Percentiles rank a stretch among this genome's conserved stretches.
Evolutionary conservation across 345 rosid species (phyloP).

Genomic region (Populus nigra): DNA sequence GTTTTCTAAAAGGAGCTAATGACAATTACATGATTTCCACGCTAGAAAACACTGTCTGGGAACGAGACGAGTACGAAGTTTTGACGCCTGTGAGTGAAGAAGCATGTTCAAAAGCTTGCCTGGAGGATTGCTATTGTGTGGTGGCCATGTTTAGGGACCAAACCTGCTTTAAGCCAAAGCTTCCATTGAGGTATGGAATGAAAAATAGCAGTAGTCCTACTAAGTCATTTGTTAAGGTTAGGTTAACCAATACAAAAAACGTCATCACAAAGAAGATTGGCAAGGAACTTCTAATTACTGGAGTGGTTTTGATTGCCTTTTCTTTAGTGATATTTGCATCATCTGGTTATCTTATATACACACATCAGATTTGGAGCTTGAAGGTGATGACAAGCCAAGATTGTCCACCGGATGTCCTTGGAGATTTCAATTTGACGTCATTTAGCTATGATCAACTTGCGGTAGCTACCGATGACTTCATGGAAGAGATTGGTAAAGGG

Average conservation of each 20-base stretch:
- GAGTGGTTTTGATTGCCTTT: slow-evolving; percentile 7
- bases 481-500: neutral
- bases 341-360: neutral
- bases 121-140: no score
- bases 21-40: no score
- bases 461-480: neutral
- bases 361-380: no score
- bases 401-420: neutral
- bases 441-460: slow-evolving; percentile 3
- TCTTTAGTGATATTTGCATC: neutral
- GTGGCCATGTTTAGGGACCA: no score
- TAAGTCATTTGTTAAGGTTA: neutral
- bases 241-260: neutral
- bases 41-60: no score
- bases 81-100: no score
- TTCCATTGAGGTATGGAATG: no score
- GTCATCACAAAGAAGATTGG: neutral
- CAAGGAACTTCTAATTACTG: neutral
- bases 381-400: neutral
- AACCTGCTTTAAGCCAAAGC: no score
- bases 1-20: no score
- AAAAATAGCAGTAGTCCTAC: no score
- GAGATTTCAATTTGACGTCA: neutral
- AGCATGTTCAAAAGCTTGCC: no score
- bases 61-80: no score